Base-by-base conservation (phyloP, 1,284 basidiomycete genomes). In the Heterobasidion occidentale region DNA sequence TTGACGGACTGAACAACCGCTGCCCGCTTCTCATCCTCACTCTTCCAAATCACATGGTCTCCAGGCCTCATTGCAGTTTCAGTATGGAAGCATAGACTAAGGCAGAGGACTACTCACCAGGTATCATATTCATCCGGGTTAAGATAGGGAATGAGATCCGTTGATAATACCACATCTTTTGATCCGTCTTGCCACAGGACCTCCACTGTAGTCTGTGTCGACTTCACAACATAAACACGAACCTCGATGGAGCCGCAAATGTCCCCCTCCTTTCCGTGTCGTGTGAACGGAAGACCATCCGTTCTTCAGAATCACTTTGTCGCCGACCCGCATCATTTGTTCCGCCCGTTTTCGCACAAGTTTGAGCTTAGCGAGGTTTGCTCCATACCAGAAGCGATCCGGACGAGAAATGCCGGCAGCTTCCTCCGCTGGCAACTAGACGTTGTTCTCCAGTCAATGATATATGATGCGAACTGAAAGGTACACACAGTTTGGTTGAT, bases 141-240 rank as follows among this genome's bases (percentile, higher is more conserved):
- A 51, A 89, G 66, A 66, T 95, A 90, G 0, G 92, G 93, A 42
- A 95, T 84, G 38, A 95, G 74, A 14, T 84, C 78, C 19, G 74
- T 80, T 3, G 92, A 79, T 51, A 71, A 77, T 20, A 86, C 54
- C 4, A 78, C 80, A 64, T 88, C 83, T 56, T 70, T 75, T 8
- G 74, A 76, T 17, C 92, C 93, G 67, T 94, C 87, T 73, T 97
- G 94, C 94, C 94, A 98, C 15, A 94, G 68, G 35, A 97, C 76
- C n/a, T 79, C 77, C 35, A 91, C 75, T 11, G 71, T 76, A 9
- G 90, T 90, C 55, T 80, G 73, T 7, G 88, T 90, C 69, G 90
- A 84, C 46, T 76, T 78, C 49, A 96, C 85, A 27, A 80, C 74
- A 59, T 85, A 78, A 1, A 81, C 79, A 42, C 77, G 75, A 19